phyloP scores from a whole-genome alignment of 2,329 filamentous ascomycete species.

The Alternaria arbusti region DNA sequence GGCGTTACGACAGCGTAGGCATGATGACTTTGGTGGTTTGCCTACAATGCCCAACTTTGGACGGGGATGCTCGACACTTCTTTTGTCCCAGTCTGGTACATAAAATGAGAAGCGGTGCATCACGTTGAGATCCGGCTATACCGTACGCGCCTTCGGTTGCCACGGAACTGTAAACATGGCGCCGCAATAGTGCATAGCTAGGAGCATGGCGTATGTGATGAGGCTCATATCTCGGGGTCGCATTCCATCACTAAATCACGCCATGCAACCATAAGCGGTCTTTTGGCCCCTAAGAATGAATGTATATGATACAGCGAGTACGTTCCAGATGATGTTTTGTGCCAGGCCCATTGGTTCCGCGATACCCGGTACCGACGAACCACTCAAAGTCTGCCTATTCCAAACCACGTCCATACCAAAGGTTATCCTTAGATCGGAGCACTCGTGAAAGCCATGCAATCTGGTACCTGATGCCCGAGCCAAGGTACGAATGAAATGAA shows the following conservation, averaged over 20 bases:
- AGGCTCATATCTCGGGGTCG: background rate
- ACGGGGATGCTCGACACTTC: background rate
- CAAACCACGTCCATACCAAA: background rate
- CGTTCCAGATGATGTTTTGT: background rate
- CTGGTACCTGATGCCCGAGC: background rate
- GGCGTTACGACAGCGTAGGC: conserved; percentile 3
- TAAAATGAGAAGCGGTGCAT: background rate
- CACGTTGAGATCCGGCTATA: background rate
- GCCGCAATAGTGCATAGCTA: background rate
- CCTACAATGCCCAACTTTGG: background rate
- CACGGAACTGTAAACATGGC: background rate
- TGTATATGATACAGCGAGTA: background rate
- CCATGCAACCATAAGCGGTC: background rate
- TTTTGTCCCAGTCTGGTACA: background rate
- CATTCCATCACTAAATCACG: background rate
- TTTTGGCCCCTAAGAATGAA: background rate
- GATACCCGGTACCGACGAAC: background rate
- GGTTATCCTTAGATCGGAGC: background rate
- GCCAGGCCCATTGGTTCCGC: background rate
- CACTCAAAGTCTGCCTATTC: background rate
- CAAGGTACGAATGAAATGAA: background rate
- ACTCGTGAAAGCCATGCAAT: background rate
- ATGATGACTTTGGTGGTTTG: background rate
- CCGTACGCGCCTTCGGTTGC: background rate
- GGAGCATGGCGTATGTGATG: background rate